Evolutionary conservation across 257 asterid species (phyloP).

Genomic region (Solanum etuberosum): DNA sequence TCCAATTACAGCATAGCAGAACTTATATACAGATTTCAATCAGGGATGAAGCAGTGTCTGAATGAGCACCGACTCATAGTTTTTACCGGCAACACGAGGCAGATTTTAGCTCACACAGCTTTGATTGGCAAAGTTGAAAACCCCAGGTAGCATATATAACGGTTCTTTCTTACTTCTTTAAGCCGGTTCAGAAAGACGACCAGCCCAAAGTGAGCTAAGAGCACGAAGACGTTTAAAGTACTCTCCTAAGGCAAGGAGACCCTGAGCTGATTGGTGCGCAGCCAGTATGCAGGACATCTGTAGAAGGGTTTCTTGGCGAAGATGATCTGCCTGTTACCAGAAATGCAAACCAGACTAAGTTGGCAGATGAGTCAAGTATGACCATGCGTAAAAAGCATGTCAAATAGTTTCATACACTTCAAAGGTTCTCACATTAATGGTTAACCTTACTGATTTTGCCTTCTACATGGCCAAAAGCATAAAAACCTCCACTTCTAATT

Average conservation of each 20-base stretch:
- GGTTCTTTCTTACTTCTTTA: slow-evolving; percentile 5
- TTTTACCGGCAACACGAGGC: neutral
- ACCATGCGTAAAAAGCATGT: neutral
- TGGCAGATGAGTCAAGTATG: neutral
- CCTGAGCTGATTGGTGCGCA: neutral
- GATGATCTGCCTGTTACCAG: slow-evolving; percentile 2
- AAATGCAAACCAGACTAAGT: neutral
- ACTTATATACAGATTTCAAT: slow-evolving; percentile 37
- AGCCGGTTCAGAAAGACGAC: slow-evolving; percentile 18
- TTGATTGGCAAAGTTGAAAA: neutral
- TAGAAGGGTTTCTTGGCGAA: neutral
- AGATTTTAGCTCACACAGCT: neutral
- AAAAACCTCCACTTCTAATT: slow-evolving; percentile 24
- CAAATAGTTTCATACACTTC: neutral
- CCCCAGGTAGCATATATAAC: neutral
- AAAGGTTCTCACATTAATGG: neutral
- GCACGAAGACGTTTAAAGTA: slow-evolving; percentile 29
- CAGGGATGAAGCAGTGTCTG: slow-evolving; percentile 28
- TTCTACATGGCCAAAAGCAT: slow-evolving; percentile 10
- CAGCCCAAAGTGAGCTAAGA: slow-evolving; percentile 25
- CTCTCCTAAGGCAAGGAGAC: slow-evolving; percentile 12
- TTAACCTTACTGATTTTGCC: neutral
- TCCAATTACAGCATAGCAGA: slow-evolving; percentile 25
- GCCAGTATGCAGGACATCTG: neutral
- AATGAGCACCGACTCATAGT: slow-evolving; percentile 26